These are phyloP conservation scores for Candolleomyces efflorescens DNA, from an alignment of 768 basidiomycete species.

Conservation along the genomic window DNA sequence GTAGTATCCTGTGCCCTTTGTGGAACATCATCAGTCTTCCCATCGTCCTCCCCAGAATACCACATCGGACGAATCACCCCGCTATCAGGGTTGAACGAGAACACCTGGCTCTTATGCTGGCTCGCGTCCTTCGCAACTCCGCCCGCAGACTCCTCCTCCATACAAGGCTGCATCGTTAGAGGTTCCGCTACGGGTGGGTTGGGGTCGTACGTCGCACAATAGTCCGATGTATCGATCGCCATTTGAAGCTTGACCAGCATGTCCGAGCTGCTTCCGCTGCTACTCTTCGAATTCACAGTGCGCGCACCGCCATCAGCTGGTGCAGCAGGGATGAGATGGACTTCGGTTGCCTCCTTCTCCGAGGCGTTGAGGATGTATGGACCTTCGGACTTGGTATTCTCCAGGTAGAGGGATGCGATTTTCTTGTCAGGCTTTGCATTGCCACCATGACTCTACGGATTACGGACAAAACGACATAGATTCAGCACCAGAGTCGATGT, in stretches of 20 bases:
- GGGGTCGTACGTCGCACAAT: slow-evolving; percentile 62
- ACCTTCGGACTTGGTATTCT: slow-evolving; percentile 14
- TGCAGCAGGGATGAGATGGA: slow-evolving; percentile 32
- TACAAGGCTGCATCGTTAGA: slow-evolving; percentile 47
- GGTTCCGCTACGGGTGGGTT: slow-evolving; percentile 43
- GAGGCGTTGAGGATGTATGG: slow-evolving; percentile 46
- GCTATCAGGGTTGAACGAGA: slow-evolving; percentile 47
- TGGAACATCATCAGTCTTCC: slow-evolving; percentile 18
- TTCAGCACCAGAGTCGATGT: not conserved
- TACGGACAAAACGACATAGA: not conserved
- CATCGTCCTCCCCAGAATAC: slow-evolving; percentile 25
- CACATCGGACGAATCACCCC: slow-evolving; percentile 54
- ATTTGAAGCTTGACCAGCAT: slow-evolving; percentile 39
- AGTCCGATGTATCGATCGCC: slow-evolving; percentile 36
- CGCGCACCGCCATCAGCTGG: not conserved
- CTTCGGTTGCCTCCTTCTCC: slow-evolving; percentile 38
- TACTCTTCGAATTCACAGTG: not conserved
- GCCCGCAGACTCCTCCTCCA: not conserved
- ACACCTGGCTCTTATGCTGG: slow-evolving; percentile 49
- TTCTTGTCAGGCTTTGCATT: slow-evolving; percentile 8
- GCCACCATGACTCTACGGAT: slow-evolving; percentile 7
- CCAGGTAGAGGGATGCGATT: slow-evolving; percentile 18
- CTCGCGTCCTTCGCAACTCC: slow-evolving; percentile 3
- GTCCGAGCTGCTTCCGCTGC: slow-evolving; percentile 1
- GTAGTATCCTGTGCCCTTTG: not conserved